Conservation (phyloP, 129 eudicot species). For the sunflower (Helianthus annuus) region DNA sequence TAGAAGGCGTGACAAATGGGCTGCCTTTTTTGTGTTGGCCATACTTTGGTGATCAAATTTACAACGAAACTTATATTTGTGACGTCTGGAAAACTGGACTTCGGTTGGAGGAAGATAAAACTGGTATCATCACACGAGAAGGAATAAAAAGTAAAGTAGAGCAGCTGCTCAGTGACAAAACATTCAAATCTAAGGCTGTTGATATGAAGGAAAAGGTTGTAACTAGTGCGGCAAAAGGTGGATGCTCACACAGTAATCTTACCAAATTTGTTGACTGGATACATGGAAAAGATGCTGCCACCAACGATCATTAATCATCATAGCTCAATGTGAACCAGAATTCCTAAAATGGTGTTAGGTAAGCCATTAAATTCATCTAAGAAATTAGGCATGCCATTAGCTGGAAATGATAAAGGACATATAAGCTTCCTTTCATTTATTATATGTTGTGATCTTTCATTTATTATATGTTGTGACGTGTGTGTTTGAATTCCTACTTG, state of each 20-base stretch:
- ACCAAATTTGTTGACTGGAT: constrained; percentile 44
- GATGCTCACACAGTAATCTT: constrained; percentile 45
- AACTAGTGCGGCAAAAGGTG: constrained; percentile 29
- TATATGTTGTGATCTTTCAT: too few relatives aligned
- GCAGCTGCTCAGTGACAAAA: constrained; percentile 35
- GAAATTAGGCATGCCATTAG: too few relatives aligned
- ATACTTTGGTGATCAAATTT: constrained; percentile 58
- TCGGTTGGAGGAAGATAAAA: too few relatives aligned
- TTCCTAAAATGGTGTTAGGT: too few relatives aligned
- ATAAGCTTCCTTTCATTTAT: too few relatives aligned
- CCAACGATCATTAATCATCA: constrained; percentile 1
- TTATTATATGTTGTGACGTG: too few relatives aligned
- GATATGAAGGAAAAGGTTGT: constrained; percentile 33
- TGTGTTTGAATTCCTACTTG: neutral
- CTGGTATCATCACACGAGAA: too few relatives aligned
- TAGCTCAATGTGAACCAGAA: neutral
- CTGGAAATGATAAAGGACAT: too few relatives aligned
- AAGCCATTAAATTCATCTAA: too few relatives aligned
- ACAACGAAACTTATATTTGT: constrained; percentile 51
- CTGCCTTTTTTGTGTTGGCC: too few relatives aligned
- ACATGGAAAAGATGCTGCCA: constrained; percentile 16
- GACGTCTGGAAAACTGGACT: constrained; percentile 18
- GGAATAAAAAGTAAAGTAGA: too few relatives aligned
- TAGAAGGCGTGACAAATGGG: constrained; percentile 47
- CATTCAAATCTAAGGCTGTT: constrained; percentile 40